phyloP scores from a whole-genome alignment of 805 yeast genomes.

The Saccharomycodes ludwigii region DNA sequence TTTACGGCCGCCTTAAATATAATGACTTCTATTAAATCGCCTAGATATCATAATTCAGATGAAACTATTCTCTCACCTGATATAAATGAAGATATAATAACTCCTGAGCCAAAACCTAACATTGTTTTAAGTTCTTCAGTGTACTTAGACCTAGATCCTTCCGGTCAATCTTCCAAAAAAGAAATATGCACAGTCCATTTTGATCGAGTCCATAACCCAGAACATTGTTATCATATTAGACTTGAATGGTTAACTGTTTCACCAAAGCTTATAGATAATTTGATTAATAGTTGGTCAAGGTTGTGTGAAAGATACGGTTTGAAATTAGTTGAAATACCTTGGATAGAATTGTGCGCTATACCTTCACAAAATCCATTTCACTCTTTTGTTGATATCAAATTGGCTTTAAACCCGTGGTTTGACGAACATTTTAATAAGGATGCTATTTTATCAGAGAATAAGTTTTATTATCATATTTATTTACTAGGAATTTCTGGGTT shows the following conservation, averaged over 20 bases:
- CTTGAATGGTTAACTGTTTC: constrained; percentile 91
- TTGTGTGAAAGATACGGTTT: constrained; percentile 79
- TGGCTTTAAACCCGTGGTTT: constrained; percentile 63
- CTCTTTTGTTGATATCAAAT: constrained; percentile 57
- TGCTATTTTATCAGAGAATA: constrained; percentile 35
- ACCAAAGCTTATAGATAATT: constrained; percentile 71
- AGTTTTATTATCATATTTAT: constrained; percentile 66
- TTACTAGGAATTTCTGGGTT: constrained; percentile 62
- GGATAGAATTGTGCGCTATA: constrained; percentile 71
- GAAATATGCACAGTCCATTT: constrained; percentile 77
- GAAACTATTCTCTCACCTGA: constrained; percentile 46
- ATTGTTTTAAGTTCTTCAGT: constrained; percentile 59
- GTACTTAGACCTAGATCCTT: constrained; percentile 64
- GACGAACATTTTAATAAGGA: constrained; percentile 38
- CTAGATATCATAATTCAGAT: too few species aligned
- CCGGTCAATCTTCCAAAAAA: constrained; percentile 55
- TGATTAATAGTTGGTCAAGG: constrained; percentile 65
- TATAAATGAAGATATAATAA: too few species aligned
- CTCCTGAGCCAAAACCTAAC: constrained; percentile 16
- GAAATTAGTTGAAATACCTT: constrained; percentile 75
- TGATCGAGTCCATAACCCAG: constrained; percentile 87
- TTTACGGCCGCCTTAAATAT: too few species aligned
- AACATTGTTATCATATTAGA: constrained; percentile 83
- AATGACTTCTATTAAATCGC: too few species aligned
- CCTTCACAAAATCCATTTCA: constrained; percentile 79